Evolutionary conservation across 192 early-diverging fungal species (phyloP).

Genomic region (Coemansia pectinata): DNA sequence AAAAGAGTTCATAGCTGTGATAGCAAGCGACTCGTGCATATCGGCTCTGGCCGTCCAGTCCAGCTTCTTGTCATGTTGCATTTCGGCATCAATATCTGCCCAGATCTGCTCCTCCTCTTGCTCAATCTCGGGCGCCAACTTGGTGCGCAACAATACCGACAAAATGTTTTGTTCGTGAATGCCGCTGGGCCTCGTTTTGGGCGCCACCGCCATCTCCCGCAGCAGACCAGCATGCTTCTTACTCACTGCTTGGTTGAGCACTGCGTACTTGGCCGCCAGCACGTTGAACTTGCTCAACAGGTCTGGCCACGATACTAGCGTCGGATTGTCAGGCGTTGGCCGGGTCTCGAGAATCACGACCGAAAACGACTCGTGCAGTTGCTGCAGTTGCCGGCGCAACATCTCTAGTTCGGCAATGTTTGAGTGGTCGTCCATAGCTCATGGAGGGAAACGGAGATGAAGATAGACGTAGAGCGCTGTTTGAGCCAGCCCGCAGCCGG

Average conservation of each 20-base stretch:
- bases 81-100: slow-evolving; percentile 28
- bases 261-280: slow-evolving; percentile 51
- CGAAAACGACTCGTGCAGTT: slow-evolving; percentile 53
- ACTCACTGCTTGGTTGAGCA: slow-evolving; percentile 41
- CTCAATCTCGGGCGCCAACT: slow-evolving; percentile 56
- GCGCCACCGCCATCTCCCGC: slow-evolving; percentile 46
- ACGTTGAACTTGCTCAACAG: slow-evolving; percentile 58
- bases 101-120: slow-evolving; percentile 48
- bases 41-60: slow-evolving; percentile 29
- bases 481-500: neutral
- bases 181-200: slow-evolving; percentile 34
- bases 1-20: slow-evolving; percentile 38
- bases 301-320: slow-evolving; percentile 48
- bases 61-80: slow-evolving; percentile 26
- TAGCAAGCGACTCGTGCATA: slow-evolving; percentile 45
- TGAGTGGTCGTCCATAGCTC: slow-evolving; percentile 15
- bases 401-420: slow-evolving; percentile 52
- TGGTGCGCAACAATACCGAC: slow-evolving; percentile 53
- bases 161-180: slow-evolving; percentile 56
- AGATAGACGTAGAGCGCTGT: neutral
- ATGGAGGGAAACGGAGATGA: neutral
- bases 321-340: slow-evolving; percentile 48
- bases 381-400: slow-evolving; percentile 55
- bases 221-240: slow-evolving; percentile 40
- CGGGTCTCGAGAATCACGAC: slow-evolving; percentile 47